phyloP scores from a whole-genome alignment of 2,329 filamentous ascomycete species.

The Cryphonectria radicalis region DNA sequence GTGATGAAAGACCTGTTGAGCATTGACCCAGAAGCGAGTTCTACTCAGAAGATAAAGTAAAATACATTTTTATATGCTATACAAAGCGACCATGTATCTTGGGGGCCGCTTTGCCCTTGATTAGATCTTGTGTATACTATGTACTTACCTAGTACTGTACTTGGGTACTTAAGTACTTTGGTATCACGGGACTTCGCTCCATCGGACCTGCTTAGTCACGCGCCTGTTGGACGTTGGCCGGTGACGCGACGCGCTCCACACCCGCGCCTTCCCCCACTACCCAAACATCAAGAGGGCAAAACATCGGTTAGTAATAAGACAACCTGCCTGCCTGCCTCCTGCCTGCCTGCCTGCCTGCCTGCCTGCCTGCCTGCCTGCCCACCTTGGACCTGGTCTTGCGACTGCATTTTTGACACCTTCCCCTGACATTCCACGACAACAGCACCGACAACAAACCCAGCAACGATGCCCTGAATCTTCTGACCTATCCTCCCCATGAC shows the following conservation, averaged over 20 bases:
- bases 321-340: background rate
- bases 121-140: background rate
- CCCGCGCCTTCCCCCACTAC: conserved; percentile 5
- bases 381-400: background rate
- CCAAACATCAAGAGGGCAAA: background rate
- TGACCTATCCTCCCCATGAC: conserved; percentile 56
- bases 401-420: background rate
- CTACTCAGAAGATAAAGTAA: background rate
- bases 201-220: conserved; percentile 12
- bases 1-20: background rate
- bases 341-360: background rate
- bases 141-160: background rate
- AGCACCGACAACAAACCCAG: background rate
- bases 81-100: background rate
- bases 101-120: background rate
- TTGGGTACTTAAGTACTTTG: background rate
- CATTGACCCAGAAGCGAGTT: background rate
- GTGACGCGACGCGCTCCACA: conserved; percentile 25
- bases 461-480: conserved; percentile 37
- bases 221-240: conserved; percentile 12
- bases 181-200: conserved; percentile 24
- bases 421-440: conserved; percentile 10
- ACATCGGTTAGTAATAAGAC: background rate
- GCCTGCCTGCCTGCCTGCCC: background rate
- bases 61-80: background rate